Percentiles rank a stretch among this genome's conserved stretches.
Conservation (phyloP, 2,329 filamentous ascomycete species). For the Penicillium sp. region DNA sequence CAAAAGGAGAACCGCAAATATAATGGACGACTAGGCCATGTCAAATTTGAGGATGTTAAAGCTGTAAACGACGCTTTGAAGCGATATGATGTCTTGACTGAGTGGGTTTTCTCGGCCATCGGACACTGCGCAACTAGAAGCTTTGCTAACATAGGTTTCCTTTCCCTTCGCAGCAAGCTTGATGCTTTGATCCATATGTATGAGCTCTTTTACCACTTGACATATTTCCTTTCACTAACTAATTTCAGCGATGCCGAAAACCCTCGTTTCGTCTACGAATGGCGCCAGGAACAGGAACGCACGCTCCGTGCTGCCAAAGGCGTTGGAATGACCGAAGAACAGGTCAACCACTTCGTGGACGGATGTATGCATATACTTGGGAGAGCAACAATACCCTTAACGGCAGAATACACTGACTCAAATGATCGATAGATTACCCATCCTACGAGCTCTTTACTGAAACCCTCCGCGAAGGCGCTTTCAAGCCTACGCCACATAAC, state of each 20-base stretch:
- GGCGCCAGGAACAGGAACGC: constrained; percentile 73
- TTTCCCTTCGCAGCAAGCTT: constrained; percentile 37
- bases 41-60: constrained; percentile 48
- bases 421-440: constrained; percentile 48
- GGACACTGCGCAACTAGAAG: background rate
- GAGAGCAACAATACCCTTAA: background rate
- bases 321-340: constrained; percentile 70
- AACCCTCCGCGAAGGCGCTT: constrained; percentile 50
- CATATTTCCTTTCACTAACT: background rate
- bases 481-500: constrained; percentile 31
- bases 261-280: constrained; percentile 67
- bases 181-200: constrained; percentile 58
- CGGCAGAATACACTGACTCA: background rate
- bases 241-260: constrained; percentile 58
- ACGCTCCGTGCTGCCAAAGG: constrained; percentile 58
- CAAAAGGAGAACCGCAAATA: constrained; percentile 44
- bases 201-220: constrained; percentile 15
- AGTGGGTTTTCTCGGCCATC: constrained; percentile 28
- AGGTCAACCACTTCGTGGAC: constrained; percentile 67
- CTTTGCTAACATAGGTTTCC: constrained; percentile 10
- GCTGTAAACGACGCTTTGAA: constrained; percentile 53
- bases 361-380: constrained; percentile 43
- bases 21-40: constrained; percentile 45
- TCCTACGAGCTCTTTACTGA: constrained; percentile 63
- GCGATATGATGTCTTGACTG: constrained; percentile 52